Evolutionary conservation across 75 land plant species (phyloP), one percentile per base, ranked within the genome.

Genomic region (Picea sitchensis): DNA sequence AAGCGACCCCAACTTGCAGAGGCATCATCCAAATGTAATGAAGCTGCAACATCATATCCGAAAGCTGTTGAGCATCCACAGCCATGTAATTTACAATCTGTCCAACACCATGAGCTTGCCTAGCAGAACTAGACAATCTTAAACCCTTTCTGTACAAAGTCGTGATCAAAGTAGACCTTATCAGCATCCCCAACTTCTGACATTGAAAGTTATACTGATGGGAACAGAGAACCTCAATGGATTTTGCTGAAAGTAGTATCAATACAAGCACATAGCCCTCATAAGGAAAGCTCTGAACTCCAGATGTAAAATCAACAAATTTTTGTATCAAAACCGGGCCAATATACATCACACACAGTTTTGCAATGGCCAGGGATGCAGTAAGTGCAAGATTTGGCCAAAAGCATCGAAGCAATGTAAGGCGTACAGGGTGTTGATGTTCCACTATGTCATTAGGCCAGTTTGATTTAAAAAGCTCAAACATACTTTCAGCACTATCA

Each of bases 21-120:
- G 98, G 99, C 82, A 86, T 86, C 65, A 94, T 81, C 99, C 99
- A 96, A 9, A 94, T 58, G 73, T 91, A 85, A 75, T 97, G 95
- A 34, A 97, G 81, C 80, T 92, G 97, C 2, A 90, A 71, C 90
- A 95, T 92, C 88, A 91, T 86, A 81, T 97, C 97, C 38, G 94
- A 91, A 56, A 97, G 90, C 81, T 94, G 95, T 75, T 97, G 98
- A 34, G 95, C 95, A 80, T 97, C 99, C 36, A 95, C 99, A 34
- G 94, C 89, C 99, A 95, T 94, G 80, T 96, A 92, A 83, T 96
- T 96, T 34, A 92, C 95, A 63, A 96, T 96, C 88, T 92, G 97
- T 11, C 98, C 99, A 18, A 92, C 84, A 14, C 99, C 99, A 82
- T 96, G 98, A 32, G 89, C 79, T 80, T 91, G 93, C 34, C 98